Base-by-base conservation (phyloP, 169 alveolate genomes). In the Cryptosporidium sp. region DNA sequence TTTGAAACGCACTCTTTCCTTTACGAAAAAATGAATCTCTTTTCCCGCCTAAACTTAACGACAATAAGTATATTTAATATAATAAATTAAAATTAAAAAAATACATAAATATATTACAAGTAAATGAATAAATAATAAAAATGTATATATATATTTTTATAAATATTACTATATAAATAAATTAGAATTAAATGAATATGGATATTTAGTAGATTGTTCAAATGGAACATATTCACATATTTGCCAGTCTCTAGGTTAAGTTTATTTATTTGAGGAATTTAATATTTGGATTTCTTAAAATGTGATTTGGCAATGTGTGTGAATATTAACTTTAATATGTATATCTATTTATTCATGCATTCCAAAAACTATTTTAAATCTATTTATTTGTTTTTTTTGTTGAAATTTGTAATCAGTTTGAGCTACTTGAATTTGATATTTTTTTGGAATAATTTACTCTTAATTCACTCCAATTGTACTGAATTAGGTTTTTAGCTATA, bases 1-100 rank as follows among this genome's bases (percentile, higher is more conserved):
- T 65, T 65, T 65, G 23, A 29, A 65, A 65, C 72, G 72, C 72
- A 65, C 72, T 62, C 70, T 65, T 65, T 33, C 42, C 72, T 33
- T 65, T 65, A 65, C 26, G 21, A 48, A 48, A 48, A 35, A 35
- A 65, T 31, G 16, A 65, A 65, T 65, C 72, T 14, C 44, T 31
- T 65, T 65, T 65, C 72, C 72, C 72, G 72, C 72, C 72, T 65
- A 65, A 33, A 16, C 9, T 8, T n/a, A 26, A 56, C 67, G 67
- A 56, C 67, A 56, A 23, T 56, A 56, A 56, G 67, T 56, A 56
- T n/a, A 26, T 26, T 56, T n/a, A 26, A 56, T 23, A 53, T n/a
- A 56, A 53, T n/a, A 56, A 56, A 56, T 23, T n/a, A 12, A 5
- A 12, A n/a, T 9, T 2, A 56, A 56, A 56, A 23, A 56, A 39